Percentiles rank a stretch among this genome's conserved stretches.
These are phyloP conservation scores for Globomyces sp. DNA, from an alignment of 371 early-diverging fungal genomes.

Conservation along the genomic window DNA sequence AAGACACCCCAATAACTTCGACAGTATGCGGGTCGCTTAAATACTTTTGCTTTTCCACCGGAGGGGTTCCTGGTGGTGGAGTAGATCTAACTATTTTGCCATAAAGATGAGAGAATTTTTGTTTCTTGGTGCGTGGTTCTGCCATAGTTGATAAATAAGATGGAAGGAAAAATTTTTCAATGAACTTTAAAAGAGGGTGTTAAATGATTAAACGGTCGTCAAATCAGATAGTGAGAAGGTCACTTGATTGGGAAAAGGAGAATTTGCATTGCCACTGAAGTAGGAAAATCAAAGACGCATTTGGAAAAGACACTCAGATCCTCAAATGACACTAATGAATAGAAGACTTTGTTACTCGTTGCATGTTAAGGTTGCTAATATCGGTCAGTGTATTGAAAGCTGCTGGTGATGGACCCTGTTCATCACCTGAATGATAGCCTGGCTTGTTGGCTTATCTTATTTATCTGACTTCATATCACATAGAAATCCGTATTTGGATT, in stretches of 20 bases:
- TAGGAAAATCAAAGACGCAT: not conserved
- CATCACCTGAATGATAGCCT: too few relatives aligned
- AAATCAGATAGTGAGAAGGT: not conserved
- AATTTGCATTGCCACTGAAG: not conserved
- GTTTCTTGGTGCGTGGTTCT: not conserved
- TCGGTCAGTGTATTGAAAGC: too few relatives aligned
- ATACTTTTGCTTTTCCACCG: slow-evolving; percentile 14
- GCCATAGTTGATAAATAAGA: not conserved
- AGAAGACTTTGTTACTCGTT: too few relatives aligned
- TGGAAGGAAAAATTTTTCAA: not conserved
- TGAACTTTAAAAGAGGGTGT: not conserved
- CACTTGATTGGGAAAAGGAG: not conserved
- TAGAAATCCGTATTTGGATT: too few relatives aligned
- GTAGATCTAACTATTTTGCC: slow-evolving; percentile 9
- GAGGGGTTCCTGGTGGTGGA: slow-evolving; percentile 15
- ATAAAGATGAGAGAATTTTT: slow-evolving; percentile 12
- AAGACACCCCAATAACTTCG: slow-evolving; percentile 17
- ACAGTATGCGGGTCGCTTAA: slow-evolving; percentile 11
- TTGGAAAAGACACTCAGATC: not conserved
- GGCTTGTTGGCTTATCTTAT: too few relatives aligned
- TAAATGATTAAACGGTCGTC: slow-evolving; percentile 1
- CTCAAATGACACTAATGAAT: too few relatives aligned
- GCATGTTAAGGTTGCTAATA: too few relatives aligned
- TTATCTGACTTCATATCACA: too few relatives aligned
- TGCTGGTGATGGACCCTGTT: too few relatives aligned